Evolutionary conservation across 805 yeast genomes (phyloP).

Genomic region (Kodamaea fukazawae): DNA sequence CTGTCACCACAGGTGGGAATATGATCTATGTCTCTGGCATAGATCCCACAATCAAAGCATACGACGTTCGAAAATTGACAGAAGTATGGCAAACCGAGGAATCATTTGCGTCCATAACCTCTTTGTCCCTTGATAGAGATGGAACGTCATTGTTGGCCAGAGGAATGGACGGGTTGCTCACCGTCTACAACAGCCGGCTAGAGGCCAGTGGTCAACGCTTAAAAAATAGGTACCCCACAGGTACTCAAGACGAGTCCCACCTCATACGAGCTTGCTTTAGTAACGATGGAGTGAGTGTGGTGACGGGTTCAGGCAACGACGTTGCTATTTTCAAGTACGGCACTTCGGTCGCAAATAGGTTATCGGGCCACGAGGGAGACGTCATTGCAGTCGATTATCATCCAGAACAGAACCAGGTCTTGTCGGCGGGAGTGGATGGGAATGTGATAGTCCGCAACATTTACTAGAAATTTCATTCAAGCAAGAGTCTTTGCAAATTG

Average conservation of each 20-base stretch:
- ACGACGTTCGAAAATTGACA: constrained; percentile 50
- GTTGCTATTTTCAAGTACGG: constrained; percentile 51
- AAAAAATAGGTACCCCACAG: constrained; percentile 4
- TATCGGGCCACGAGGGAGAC: constrained; percentile 60
- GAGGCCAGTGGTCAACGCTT: not conserved
- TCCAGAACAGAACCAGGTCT: constrained; percentile 39
- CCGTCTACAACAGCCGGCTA: not conserved
- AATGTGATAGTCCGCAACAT: constrained; percentile 47
- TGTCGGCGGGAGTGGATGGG: constrained; percentile 57
- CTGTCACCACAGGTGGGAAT: constrained; percentile 35
- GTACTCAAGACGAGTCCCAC: constrained; percentile 40
- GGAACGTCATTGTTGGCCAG: constrained; percentile 49
- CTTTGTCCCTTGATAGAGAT: constrained; percentile 48
- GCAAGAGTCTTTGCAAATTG: too few species aligned
- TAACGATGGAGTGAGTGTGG: constrained; percentile 35
- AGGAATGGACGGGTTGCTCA: constrained; percentile 49
- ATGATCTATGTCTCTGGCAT: constrained; percentile 64
- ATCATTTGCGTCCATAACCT: constrained; percentile 50
- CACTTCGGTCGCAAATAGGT: constrained; percentile 41
- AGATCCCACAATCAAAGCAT: constrained; percentile 60
- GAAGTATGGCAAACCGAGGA: constrained; percentile 45
- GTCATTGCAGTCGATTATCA: constrained; percentile 60
- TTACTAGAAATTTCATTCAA: too few species aligned
- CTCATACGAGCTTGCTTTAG: constrained; percentile 50
- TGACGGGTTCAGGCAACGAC: constrained; percentile 64